Conservation (phyloP, 495 filamentous ascomycete species). For the Barbatosphaeria neglecta region DNA sequence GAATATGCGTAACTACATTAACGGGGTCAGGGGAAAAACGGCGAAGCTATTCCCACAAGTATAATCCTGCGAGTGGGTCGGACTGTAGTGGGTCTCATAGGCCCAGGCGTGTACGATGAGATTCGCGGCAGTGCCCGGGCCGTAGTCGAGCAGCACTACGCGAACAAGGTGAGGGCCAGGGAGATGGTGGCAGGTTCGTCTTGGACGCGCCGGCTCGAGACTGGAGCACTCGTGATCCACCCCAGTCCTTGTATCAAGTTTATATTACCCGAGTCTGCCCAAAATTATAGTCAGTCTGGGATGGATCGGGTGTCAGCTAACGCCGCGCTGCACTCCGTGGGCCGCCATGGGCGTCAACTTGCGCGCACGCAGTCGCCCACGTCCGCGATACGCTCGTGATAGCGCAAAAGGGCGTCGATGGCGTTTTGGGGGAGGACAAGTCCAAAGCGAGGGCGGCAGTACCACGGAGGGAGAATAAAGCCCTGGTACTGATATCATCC, state of each 20-base stretch:
- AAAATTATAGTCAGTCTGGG: too few relatives aligned
- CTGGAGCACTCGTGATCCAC: conserved; percentile 13
- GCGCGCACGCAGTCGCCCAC: conserved; percentile 9
- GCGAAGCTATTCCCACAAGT: too few relatives aligned
- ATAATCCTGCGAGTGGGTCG: too few relatives aligned
- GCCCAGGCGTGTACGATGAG: conserved; percentile 3
- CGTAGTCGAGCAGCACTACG: neutral
- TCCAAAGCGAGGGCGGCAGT: conserved; percentile 11
- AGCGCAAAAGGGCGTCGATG: conserved; percentile 10
- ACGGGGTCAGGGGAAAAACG: too few relatives aligned
- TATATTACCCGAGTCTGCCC: conserved; percentile 4
- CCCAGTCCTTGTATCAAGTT: conserved; percentile 9
- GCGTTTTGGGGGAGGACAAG: conserved; percentile 9
- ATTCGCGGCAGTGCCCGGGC: conserved; percentile 1
- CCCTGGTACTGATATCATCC: too few relatives aligned
- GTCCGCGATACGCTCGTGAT: conserved; percentile 5
- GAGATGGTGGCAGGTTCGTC: too few relatives aligned
- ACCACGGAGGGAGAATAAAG: conserved; percentile 9
- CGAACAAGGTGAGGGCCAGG: neutral
- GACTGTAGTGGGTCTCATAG: too few relatives aligned
- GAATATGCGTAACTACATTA: too few relatives aligned
- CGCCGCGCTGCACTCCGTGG: conserved; percentile 8
- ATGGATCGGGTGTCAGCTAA: too few relatives aligned
- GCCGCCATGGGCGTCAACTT: conserved; percentile 16
- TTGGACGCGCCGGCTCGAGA: conserved; percentile 1